Evolutionary conservation across 495 filamentous ascomycete species (phyloP).

Genomic region (Trichoderma virens): DNA sequence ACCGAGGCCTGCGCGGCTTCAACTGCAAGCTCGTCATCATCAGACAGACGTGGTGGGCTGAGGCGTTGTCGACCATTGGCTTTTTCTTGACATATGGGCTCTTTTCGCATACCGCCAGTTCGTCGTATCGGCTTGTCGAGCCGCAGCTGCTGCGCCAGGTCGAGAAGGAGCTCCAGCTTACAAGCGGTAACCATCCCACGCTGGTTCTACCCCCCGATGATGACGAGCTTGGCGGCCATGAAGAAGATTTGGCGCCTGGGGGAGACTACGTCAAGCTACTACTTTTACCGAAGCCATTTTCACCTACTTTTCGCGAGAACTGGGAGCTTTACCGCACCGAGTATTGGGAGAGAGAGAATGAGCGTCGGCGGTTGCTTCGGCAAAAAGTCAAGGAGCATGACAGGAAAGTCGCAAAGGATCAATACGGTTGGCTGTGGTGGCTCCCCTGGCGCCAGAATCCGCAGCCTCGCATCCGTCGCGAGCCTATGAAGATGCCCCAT

Average conservation of each 20-base stretch:
- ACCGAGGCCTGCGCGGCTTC: conserved; percentile 81
- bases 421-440: conserved; percentile 83
- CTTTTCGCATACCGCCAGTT: conserved; percentile 54
- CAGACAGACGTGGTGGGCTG: conserved; percentile 73
- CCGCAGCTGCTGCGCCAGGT: conserved; percentile 42
- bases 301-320: conserved; percentile 88
- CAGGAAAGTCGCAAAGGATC: conserved; percentile 53
- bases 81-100: conserved; percentile 70
- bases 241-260: conserved; percentile 81
- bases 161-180: conserved; percentile 39
- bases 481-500: conserved; percentile 27
- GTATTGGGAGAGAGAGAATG: conserved; percentile 97
- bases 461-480: conserved; percentile 21
- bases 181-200: conserved; percentile 31
- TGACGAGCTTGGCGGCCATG: conserved; percentile 50
- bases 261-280: conserved; percentile 88
- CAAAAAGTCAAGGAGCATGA: conserved; percentile 58
- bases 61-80: conserved; percentile 57
- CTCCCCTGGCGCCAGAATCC: conserved; percentile 45
- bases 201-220: conserved; percentile 35
- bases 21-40: conserved; percentile 93
- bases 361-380: conserved; percentile 67
- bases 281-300: conserved; percentile 89
- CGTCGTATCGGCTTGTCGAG: conserved; percentile 62
- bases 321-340: conserved; percentile 91